These are phyloP conservation scores for Schoenoplectus tabernaemontani DNA, from an alignment of 202 grass and related monocot species.

Conservation along the genomic window DNA sequence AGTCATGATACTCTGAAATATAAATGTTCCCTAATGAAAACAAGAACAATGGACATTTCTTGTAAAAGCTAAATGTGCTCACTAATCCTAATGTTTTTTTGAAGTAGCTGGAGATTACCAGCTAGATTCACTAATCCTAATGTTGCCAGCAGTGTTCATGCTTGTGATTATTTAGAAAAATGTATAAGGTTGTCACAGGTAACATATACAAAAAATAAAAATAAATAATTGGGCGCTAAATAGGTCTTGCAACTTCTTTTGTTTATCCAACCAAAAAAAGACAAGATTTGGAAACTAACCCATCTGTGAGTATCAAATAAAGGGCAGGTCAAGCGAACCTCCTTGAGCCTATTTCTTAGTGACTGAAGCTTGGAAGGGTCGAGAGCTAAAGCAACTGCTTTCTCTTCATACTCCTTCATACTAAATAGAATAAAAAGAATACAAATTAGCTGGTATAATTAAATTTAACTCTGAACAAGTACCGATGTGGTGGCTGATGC, in stretches of 20 bases:
- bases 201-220: background rate
- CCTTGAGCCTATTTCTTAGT: constrained; percentile 68
- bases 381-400: constrained; percentile 59
- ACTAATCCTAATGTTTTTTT: too few species aligned
- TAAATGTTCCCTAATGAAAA: background rate
- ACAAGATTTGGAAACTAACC: constrained; percentile 36
- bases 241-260: background rate
- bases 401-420: constrained; percentile 85
- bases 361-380: constrained; percentile 55
- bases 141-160: too few species aligned
- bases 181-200: too few species aligned
- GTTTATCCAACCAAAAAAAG: background rate
- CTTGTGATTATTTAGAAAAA: too few species aligned
- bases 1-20: background rate
- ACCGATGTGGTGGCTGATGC: background rate
- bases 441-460: background rate
- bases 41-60: background rate
- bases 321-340: constrained; percentile 65
- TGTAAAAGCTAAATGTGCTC: too few species aligned
- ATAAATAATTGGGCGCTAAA: background rate
- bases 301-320: constrained; percentile 84
- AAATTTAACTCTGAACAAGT: background rate
- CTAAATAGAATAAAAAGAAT: constrained; percentile 25
- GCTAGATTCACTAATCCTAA: too few species aligned
- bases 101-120: too few species aligned